phyloP scores from a whole-genome alignment of 2,329 filamentous ascomycete species.

The Colletotrichum coccodes region DNA sequence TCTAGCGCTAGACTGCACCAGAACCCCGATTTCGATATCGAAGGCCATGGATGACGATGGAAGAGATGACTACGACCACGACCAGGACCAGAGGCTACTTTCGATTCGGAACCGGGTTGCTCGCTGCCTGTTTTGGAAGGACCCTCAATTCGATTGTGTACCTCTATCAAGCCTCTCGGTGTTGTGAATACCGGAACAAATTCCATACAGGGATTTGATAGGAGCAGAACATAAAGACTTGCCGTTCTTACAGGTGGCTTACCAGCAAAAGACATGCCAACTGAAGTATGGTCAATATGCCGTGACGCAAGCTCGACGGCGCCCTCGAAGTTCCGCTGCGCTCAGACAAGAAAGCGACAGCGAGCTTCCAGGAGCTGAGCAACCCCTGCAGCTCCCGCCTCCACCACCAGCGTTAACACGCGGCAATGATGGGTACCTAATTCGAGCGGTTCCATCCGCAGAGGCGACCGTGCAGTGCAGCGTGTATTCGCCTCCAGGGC shows the following conservation, averaged over 20 bases:
- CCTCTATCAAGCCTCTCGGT: background rate
- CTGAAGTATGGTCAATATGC: background rate
- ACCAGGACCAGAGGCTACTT: constrained; percentile 10
- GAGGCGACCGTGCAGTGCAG: background rate
- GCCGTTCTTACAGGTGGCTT: background rate
- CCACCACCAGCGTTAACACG: constrained; percentile 9
- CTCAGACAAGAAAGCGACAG: too few species aligned
- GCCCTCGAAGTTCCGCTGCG: background rate
- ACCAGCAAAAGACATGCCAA: background rate
- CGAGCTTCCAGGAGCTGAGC: background rate
- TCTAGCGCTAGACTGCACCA: background rate
- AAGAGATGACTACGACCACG: constrained; percentile 1
- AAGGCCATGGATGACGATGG: constrained; percentile 27
- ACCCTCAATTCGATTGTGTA: background rate
- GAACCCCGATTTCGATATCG: background rate
- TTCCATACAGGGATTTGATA: too few species aligned
- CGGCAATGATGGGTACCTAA: constrained; percentile 14
- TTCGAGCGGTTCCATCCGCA: background rate
- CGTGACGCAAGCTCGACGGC: background rate
- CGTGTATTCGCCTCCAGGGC: background rate
- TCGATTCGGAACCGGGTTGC: constrained; percentile 10
- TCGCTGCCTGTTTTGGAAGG: background rate
- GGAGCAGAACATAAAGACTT: background rate
- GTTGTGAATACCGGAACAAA: background rate
- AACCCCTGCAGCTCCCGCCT: constrained; percentile 8